phyloP scores from a whole-genome alignment of 371 early-diverging fungal genomes.

The Mortierella sp. region DNA sequence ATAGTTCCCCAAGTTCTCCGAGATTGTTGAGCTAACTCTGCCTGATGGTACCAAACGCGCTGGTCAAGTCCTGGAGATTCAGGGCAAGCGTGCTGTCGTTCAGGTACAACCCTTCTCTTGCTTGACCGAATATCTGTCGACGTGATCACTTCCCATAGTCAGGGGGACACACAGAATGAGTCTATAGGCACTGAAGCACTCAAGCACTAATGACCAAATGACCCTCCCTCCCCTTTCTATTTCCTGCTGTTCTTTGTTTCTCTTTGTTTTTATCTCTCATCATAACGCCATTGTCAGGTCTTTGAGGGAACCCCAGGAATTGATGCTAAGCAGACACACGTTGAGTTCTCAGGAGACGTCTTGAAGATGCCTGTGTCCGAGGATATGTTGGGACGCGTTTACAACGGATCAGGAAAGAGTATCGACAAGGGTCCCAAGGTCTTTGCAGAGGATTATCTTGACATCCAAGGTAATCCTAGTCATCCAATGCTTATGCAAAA shows the following conservation, averaged over 20 bases:
- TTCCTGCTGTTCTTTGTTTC: too few species aligned
- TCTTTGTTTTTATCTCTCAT: too few species aligned
- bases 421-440: slow-evolving; percentile 99
- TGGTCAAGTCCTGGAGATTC: slow-evolving; percentile 99
- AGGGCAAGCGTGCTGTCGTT: slow-evolving; percentile 98
- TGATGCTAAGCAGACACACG: slow-evolving; percentile 97
- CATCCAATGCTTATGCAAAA: too few species aligned
- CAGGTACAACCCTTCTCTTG: slow-evolving; percentile 71
- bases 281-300: slow-evolving; percentile 67
- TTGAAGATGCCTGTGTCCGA: slow-evolving; percentile 99
- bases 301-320: slow-evolving; percentile 99
- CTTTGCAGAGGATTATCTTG: slow-evolving; percentile 99
- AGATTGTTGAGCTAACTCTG: slow-evolving; percentile 98
- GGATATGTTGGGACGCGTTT: slow-evolving; percentile 99
- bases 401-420: slow-evolving; percentile 99
- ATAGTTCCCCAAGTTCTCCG: slow-evolving; percentile 97
- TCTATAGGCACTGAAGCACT: background rate
- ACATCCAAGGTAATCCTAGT: slow-evolving; percentile 96
- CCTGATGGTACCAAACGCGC: slow-evolving; percentile 97
- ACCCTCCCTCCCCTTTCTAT: background rate
- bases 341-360: slow-evolving; percentile 98
- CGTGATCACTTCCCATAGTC: slow-evolving; percentile 41
- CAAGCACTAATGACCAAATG: too few species aligned
- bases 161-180: slow-evolving; percentile 5
- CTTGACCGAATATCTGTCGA: slow-evolving; percentile 8